phyloP scores from a whole-genome alignment of 164 flowering plant genomes.

The Tetrastigma voinierianum region DNA sequence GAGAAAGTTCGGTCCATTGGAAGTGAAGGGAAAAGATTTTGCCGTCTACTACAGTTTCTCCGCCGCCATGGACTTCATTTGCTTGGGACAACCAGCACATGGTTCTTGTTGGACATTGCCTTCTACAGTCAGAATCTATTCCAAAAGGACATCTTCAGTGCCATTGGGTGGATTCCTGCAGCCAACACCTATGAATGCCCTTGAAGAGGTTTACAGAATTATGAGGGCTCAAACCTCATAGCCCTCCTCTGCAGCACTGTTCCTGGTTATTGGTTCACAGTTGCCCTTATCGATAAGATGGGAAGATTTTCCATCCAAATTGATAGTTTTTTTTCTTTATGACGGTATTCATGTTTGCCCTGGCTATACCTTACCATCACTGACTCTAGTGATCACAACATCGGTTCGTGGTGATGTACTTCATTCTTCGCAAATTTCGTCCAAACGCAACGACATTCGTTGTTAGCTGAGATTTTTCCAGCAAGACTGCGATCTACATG shows the following conservation, averaged over 20 bases:
- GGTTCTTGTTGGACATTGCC: conserved; percentile 18
- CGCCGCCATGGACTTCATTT: conserved; percentile 17
- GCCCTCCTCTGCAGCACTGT: conserved; percentile 21
- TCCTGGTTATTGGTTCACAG: conserved; percentile 21
- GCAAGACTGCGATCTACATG: conserved; percentile 19
- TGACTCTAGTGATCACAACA: too few species aligned
- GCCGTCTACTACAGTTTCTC: conserved; percentile 14
- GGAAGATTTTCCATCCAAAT: conserved; percentile 17
- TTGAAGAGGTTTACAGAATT: conserved; percentile 14
- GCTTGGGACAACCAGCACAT: conserved; percentile 16
- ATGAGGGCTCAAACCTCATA: conserved; percentile 17
- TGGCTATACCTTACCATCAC: conserved; percentile 20
- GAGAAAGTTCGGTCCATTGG: not conserved
- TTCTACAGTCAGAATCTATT: conserved; percentile 13
- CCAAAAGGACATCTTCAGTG: conserved; percentile 15
- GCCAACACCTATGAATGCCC: conserved; percentile 18
- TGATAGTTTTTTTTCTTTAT: conserved; percentile 19
- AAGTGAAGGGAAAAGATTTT: conserved; percentile 5
- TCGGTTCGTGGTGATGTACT: conserved; percentile 19
- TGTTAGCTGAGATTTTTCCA: conserved; percentile 22
- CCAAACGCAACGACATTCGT: conserved; percentile 20
- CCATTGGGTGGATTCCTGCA: conserved; percentile 16
- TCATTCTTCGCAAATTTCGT: conserved; percentile 22
- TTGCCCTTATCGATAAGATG: conserved; percentile 10
- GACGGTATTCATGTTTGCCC: conserved; percentile 19